phyloP scores from a whole-genome alignment of 108 stramenopile species.

The Nitzschia sp. region DNA sequence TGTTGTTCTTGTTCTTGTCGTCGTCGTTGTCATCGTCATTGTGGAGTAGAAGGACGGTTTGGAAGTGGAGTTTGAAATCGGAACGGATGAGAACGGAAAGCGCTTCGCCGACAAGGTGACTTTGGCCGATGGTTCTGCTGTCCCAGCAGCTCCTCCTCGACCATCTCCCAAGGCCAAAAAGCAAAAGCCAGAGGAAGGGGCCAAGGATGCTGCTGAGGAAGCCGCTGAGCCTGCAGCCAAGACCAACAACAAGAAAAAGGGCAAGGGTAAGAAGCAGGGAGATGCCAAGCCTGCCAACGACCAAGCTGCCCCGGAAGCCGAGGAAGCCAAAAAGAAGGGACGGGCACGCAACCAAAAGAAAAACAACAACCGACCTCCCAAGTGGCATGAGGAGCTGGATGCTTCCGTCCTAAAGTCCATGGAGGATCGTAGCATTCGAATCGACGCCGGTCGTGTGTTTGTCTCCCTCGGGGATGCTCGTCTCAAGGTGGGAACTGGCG shows the following conservation, averaged over 20 bases:
- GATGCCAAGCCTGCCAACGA: background rate
- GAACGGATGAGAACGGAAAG: slow-evolving; percentile 75
- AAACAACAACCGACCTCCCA: slow-evolving; percentile 3
- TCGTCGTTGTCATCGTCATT: too few species aligned
- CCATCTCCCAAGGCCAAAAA: slow-evolving; percentile 7
- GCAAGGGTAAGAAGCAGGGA: slow-evolving; percentile 13
- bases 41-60: slow-evolving; percentile 50
- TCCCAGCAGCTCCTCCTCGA: slow-evolving; percentile 16
- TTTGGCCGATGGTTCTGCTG: slow-evolving; percentile 61
- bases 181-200: background rate
- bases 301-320: background rate
- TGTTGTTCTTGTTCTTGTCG: too few species aligned
- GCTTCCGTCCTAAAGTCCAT: slow-evolving; percentile 48
- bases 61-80: slow-evolving; percentile 67
- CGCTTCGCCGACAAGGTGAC: slow-evolving; percentile 71
- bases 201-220: background rate
- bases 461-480: slow-evolving; percentile 59
- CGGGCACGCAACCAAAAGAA: slow-evolving; percentile 35
- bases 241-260: background rate
- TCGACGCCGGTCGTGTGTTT: slow-evolving; percentile 52
- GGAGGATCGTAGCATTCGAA: slow-evolving; percentile 43
- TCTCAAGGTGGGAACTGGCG: slow-evolving; percentile 65
- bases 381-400: slow-evolving; percentile 50
- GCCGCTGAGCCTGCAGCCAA: background rate
- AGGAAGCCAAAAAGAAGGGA: slow-evolving; percentile 23